Evolutionary conservation across 257 asterid species (phyloP), one percentile per base, ranked within the genome.

Genomic region (Eustoma russellianum): DNA sequence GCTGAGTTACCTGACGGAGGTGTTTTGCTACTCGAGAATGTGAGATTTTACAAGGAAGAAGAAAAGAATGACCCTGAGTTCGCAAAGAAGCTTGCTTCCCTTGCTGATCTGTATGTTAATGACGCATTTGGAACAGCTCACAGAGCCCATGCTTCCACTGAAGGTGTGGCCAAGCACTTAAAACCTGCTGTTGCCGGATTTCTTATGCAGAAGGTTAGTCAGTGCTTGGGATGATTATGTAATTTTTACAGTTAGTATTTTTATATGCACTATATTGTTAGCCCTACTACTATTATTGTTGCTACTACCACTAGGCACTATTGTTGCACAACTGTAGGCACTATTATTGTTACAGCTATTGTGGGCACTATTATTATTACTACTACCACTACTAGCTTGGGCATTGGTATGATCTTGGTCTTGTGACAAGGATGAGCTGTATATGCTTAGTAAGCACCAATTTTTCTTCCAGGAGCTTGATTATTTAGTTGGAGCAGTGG

Each of bases 111-210:
- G 64, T 78, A 74, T 16, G 93, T 82, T 15, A 88, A 88, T 13
- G 96, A 87, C 63, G 96, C 96, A 16, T 87, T 87, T 53, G 96
- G 94, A 70, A 81, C 90, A 53, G 94, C 96, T 49, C 84, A 78
- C 35, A 74, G 84, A 68, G 81, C 84, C 34, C 84, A 77, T 55
- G 83, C 83, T 54, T 77, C 83, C 51, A 77, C 83, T 2, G 83
- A 77, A 59, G 83, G 83, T 43, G 83, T 77, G 14, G 77, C 83
- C 28, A 69, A 77, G 60, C 52, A 47, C 66, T 77, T 77, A 73
- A 67, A 69, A 57, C 83, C 83, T 10, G 72, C 83, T 7, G 83
- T 77, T 15, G 79, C 83, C 10, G 83, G 83, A 53, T 77, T 66
- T 59, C 77, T 77, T 54, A 69, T 77, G 79, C 83, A 77, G 55